A percentile compares a stretch with the other conserved stretches of the same genome.
Evolutionary conservation across 805 yeast genomes (phyloP).

Genomic region (Saccharomycopsis babjevae): DNA sequence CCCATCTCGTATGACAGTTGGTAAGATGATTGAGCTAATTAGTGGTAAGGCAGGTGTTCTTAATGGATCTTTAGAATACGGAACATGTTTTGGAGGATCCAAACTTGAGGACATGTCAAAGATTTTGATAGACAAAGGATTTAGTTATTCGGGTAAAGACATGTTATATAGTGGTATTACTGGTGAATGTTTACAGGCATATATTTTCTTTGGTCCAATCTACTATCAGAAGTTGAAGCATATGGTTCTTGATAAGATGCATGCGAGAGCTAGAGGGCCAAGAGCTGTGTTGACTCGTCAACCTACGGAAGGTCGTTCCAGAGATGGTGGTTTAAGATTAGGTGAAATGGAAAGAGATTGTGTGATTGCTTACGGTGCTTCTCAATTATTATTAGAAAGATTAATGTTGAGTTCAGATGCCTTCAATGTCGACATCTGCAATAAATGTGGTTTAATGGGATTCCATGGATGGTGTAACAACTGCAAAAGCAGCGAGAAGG

Average conservation of each 20-base stretch:
- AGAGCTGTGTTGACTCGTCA: slow-evolving; percentile 96
- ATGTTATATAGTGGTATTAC: slow-evolving; percentile 96
- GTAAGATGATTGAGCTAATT: slow-evolving; percentile 92
- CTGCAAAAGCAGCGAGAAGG: slow-evolving; percentile 78
- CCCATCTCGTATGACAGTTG: slow-evolving; percentile 99
- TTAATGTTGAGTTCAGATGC: slow-evolving; percentile 96
- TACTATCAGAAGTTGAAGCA: slow-evolving; percentile 97
- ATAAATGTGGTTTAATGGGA: slow-evolving; percentile 93
- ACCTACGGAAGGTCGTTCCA: slow-evolving; percentile 97
- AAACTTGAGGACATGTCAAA: slow-evolving; percentile 90
- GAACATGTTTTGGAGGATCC: slow-evolving; percentile 98
- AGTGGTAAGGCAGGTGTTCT: slow-evolving; percentile 97
- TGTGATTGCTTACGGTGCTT: slow-evolving; percentile 98
- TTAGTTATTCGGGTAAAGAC: slow-evolving; percentile 91
- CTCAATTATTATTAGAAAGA: slow-evolving; percentile 86
- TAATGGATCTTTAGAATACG: slow-evolving; percentile 84
- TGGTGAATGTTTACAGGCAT: slow-evolving; percentile 94
- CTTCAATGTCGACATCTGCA: slow-evolving; percentile 93
- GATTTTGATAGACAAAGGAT: slow-evolving; percentile 83
- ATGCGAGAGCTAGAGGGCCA: slow-evolving; percentile 98
- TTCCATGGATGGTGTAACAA: slow-evolving; percentile 97
- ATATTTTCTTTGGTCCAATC: slow-evolving; percentile 96
- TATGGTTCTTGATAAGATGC: slow-evolving; percentile 99
- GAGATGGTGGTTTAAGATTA: slow-evolving; percentile 97
- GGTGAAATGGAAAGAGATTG: slow-evolving; percentile 99